A percentile compares a stretch with the other conserved stretches of the same genome.
Conservation (phyloP, 768 basidiomycete species). For the Suillus plorans region DNA sequence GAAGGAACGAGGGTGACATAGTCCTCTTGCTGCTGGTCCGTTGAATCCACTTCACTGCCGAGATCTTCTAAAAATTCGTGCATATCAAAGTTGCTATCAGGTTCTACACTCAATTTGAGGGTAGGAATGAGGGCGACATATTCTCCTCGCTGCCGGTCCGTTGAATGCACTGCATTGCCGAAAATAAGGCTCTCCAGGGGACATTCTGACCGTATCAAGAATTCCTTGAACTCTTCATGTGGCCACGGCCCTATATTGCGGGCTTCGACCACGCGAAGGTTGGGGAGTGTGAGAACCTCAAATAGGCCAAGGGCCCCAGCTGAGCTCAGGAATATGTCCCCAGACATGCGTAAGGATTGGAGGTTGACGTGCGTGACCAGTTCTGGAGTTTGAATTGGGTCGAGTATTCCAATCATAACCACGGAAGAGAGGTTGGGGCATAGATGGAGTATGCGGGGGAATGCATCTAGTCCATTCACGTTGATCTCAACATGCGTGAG, state of each 20-base stretch:
- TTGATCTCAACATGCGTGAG: conserved; percentile 17
- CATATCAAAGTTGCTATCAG: too few species aligned
- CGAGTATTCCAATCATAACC: background rate
- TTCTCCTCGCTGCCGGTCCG: background rate
- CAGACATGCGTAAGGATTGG: background rate
- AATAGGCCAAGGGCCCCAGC: background rate
- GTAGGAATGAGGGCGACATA: background rate
- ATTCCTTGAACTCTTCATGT: conserved; percentile 15
- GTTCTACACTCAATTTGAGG: too few species aligned
- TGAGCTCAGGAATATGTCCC: too few species aligned
- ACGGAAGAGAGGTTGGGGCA: background rate
- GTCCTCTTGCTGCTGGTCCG: background rate
- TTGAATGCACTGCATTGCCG: background rate
- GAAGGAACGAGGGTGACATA: background rate
- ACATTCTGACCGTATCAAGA: conserved; percentile 18
- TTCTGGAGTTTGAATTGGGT: background rate
- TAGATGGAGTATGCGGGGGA: conserved; percentile 4
- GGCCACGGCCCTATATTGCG: conserved; percentile 12
- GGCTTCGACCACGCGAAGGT: conserved; percentile 10
- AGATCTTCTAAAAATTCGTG: background rate
- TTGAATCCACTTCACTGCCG: background rate
- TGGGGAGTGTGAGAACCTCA: conserved; percentile 16
- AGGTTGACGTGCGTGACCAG: background rate
- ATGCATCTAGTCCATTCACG: background rate
- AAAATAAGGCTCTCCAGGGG: conserved; percentile 12